phyloP scores from a whole-genome alignment of 495 filamentous ascomycete genomes.

The Letharia columbiana region DNA sequence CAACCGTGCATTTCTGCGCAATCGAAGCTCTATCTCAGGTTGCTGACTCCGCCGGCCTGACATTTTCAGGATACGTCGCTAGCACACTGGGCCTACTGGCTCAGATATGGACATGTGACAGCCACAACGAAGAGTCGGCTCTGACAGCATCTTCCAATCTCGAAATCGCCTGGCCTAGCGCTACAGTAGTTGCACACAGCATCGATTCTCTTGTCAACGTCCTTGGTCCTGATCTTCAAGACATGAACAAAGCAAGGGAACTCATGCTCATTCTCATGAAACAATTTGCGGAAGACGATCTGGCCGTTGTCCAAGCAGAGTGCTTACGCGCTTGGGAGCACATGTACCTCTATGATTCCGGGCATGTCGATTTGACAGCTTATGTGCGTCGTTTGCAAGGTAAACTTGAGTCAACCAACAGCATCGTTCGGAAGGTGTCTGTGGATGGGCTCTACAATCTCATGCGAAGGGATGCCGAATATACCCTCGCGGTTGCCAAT shows the following conservation, averaged over 20 bases:
- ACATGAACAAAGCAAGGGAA: conserved; percentile 82
- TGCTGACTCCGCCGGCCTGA: conserved; percentile 85
- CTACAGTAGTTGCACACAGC: conserved; percentile 73
- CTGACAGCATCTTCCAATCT: conserved; percentile 77
- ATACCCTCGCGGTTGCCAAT: conserved; percentile 64
- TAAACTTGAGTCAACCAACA: conserved; percentile 58
- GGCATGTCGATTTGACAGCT: conserved; percentile 67
- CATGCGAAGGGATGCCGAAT: conserved; percentile 82
- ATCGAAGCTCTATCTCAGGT: conserved; percentile 80
- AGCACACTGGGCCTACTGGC: conserved; percentile 87
- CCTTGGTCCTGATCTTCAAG: conserved; percentile 88
- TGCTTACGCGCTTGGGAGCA: conserved; percentile 83
- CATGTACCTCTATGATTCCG: conserved; percentile 82
- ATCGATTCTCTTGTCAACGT: conserved; percentile 96
- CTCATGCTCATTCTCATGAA: conserved; percentile 79
- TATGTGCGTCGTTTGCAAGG: conserved; percentile 79
- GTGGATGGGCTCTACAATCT: conserved; percentile 86
- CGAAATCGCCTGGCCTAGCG: conserved; percentile 71
- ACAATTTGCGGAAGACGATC: conserved; percentile 74
- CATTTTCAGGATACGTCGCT: conserved; percentile 81
- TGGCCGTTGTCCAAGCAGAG: conserved; percentile 61
- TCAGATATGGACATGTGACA: conserved; percentile 83
- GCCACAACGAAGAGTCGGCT: conserved; percentile 77
- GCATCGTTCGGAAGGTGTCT: conserved; percentile 65
- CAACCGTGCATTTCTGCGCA: conserved; percentile 92